Evolutionary conservation across 2,329 filamentous ascomycete genomes (phyloP), one percentile per base, ranked within the genome.

Genomic region (Dothistroma septosporum): DNA sequence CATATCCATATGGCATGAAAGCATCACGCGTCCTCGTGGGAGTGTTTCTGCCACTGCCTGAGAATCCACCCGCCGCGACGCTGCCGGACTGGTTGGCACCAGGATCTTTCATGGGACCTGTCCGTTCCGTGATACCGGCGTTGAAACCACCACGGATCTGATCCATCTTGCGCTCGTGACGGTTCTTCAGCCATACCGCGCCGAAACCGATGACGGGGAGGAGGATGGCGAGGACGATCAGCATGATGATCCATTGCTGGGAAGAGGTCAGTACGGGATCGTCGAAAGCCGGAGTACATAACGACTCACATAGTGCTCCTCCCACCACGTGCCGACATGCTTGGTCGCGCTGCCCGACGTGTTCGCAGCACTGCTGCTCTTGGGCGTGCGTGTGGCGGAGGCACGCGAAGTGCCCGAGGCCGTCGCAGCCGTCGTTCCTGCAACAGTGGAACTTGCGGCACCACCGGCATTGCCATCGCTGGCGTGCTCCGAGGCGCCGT

Each of bases 231-330:
- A 95, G 81, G 63, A 93, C 78, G 65, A 91, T 86, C 57, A 94
- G 80, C 82, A 94, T 91, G 64, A 93, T 81, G 50, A 95, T 84
- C 90, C 90, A 96, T 78, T 86, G 82, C 72, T 73, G 61, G 31
- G 31, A 47, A 33, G 41, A 57, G 8, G 63, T 68, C 58, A 67
- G 62, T 48, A 32, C 5, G 16, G 48, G 55, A 48, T 14, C 4
- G 33, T 46, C 44, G 5, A 21, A 16, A 37, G 24, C 31, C 21
- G 33, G 31, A 11, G 14, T 8, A 3, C 28, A 24, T 19, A 2
- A 24, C 10, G 4, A 66, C 65, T 44, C 57, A 70, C 68, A 50
- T 66, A 70, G 48, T 70, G 68, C 32, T 61, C 58, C 44, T 55
- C 59, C 68, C 68, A 70, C 69, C 69, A 69, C 37, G 61, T 60